Evolutionary conservation across 768 basidiomycete species (phyloP).

Genomic region (Omphalotus guepiniiformis): DNA sequence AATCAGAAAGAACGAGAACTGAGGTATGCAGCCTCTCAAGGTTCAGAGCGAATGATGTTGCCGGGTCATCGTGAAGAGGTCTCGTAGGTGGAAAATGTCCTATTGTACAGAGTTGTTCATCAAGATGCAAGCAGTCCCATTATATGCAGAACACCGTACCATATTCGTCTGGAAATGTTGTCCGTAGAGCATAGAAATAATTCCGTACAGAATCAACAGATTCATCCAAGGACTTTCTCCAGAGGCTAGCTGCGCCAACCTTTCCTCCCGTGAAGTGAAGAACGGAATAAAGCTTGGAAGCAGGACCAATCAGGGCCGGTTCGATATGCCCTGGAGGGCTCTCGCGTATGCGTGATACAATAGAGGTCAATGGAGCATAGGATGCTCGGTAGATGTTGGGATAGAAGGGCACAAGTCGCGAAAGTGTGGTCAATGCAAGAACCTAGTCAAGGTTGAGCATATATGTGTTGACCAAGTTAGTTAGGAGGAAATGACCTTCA

Average conservation of each 20-base stretch:
- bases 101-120: neutral
- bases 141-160: conserved; percentile 14
- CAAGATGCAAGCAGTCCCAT: neutral
- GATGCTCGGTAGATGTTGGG: conserved; percentile 62
- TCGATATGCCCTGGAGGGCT: conserved; percentile 40
- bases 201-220: conserved; percentile 63
- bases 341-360: conserved; percentile 58
- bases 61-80: conserved; percentile 35
- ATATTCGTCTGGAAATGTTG: conserved; percentile 54
- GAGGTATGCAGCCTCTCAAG: conserved; percentile 59
- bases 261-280: conserved; percentile 77
- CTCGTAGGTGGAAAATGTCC: neutral
- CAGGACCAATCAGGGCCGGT: conserved; percentile 35
- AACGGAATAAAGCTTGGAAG: conserved; percentile 55
- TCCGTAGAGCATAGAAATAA: conserved; percentile 53
- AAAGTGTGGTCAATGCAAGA: conserved; percentile 43
- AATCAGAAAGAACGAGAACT: conserved; percentile 43
- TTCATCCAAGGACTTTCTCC: conserved; percentile 75
- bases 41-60: conserved; percentile 48
- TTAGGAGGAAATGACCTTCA: conserved; percentile 52
- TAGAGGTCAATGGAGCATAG: conserved; percentile 44
- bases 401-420: conserved; percentile 57
- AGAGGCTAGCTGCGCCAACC: conserved; percentile 63
- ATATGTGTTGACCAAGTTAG: neutral
- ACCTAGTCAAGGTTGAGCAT: conserved; percentile 27